Percentiles rank a stretch among this genome's conserved stretches.
Conservation (phyloP, 495 filamentous ascomycete species). For the Penicillium alfredii region DNA sequence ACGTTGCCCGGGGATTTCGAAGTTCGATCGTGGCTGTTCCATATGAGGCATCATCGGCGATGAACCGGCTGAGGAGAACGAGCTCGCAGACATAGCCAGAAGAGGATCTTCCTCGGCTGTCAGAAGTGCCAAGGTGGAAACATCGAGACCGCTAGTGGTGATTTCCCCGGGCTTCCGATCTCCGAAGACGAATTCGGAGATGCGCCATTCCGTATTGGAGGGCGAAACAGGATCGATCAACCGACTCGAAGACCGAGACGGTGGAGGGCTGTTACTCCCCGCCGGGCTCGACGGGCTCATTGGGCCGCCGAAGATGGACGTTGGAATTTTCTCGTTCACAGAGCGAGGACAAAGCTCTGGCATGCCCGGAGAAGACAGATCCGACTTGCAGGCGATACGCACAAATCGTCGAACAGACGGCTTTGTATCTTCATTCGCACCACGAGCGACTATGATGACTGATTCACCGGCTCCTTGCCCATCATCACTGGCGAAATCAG, state of each 20-base stretch:
- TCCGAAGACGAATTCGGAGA: constrained; percentile 52
- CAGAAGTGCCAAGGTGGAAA: constrained; percentile 63
- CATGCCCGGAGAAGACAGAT: constrained; percentile 10
- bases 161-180: constrained; percentile 51
- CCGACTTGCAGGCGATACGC: constrained; percentile 13
- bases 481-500: constrained; percentile 85
- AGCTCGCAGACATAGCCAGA: constrained; percentile 48
- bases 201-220: constrained; percentile 49
- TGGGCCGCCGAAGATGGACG: constrained; percentile 38
- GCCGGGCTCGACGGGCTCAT: constrained; percentile 5
- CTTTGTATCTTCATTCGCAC: constrained; percentile 49
- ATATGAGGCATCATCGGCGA: constrained; percentile 51
- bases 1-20: constrained; percentile 72
- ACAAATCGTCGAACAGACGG: constrained; percentile 49
- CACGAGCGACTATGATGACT: constrained; percentile 68
- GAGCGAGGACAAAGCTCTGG: neutral
- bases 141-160: constrained; percentile 68
- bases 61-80: constrained; percentile 52
- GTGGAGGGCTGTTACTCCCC: constrained; percentile 13
- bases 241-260: constrained; percentile 28
- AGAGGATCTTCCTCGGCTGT: constrained; percentile 73
- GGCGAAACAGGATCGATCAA: constrained; percentile 11
- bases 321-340: constrained; percentile 1
- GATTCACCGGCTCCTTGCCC: constrained; percentile 64
- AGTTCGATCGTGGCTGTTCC: constrained; percentile 31